Evolutionary conservation across 768 basidiomycete species (phyloP), one percentile per base, ranked within the genome.

Genomic region (Agaricus bisporus): DNA sequence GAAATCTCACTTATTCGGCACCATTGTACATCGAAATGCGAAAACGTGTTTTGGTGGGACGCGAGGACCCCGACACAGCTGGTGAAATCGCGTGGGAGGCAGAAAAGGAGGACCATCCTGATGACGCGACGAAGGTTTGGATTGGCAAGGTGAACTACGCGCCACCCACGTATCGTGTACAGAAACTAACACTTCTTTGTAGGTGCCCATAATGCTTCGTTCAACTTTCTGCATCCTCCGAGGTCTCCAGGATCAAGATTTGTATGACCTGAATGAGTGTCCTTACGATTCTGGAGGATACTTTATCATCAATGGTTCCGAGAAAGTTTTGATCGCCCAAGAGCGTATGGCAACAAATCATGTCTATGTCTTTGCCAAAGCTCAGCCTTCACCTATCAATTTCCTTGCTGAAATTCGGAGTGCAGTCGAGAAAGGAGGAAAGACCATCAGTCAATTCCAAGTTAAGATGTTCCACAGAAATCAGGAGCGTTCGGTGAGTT

Each of bases 311-410:
- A 98, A 98, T 61, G 97, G 97, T 11, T 98, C 97, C 2, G 97
- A 99, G 68, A 99, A 99, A 70, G 97, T 99, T n/a, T 77, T 99
- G 57, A 99, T 99, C 68, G 97, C 97, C 1, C 97, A 99, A 69
- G 97, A 99, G 68, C 85, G 97, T 49, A 98, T 98, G 95, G 95
- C 97, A 9, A 95, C 93, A 20, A 99, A 99, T 72, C 95, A 97
- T 64, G 97, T 99, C 59, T 99, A 98, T 70, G 94, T 98, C 49
- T 99, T 99, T 64, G 93, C 95, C 48, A 99, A 98, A 71, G 91
- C 91, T 0, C 92, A 95, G 60, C 95, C 95, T 3, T 95, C 93
- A 15, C 94, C 95, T 1, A 90, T 97, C 61, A 92, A 85, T 59
- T 97, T 95, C 71, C 80, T 98, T 41, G 93, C 97, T 36, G 95